Percentiles rank a stretch among this genome's conserved stretches.
These are phyloP conservation scores for Bruguiera sexangula DNA, from an alignment of 345 rosid genomes.

Conservation along the genomic window DNA sequence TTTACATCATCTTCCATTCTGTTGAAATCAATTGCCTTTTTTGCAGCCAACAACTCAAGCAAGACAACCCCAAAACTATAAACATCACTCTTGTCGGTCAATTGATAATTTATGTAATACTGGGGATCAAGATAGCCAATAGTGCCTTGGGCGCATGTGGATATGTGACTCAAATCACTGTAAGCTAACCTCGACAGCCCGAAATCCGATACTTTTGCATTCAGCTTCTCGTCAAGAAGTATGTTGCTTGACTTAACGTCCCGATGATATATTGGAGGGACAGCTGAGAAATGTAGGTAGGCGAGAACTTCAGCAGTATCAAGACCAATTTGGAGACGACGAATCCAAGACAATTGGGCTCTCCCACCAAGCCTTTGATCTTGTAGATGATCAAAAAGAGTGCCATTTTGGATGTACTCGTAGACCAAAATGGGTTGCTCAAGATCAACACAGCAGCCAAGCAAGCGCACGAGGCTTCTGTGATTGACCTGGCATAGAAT, in stretches of 20 bases:
- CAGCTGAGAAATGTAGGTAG: slow-evolving; percentile 45
- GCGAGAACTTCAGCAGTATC: slow-evolving; percentile 43
- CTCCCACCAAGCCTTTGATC: background rate
- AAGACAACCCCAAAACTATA: slow-evolving; percentile 55
- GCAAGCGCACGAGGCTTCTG: slow-evolving; percentile 37
- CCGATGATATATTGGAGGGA: slow-evolving; percentile 46
- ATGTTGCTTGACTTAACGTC: slow-evolving; percentile 58
- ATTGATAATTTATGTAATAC: slow-evolving; percentile 41
- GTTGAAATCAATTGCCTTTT: slow-evolving; percentile 43
- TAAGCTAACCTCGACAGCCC: slow-evolving; percentile 47
- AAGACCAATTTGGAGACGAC: slow-evolving; percentile 40
- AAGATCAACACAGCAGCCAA: slow-evolving; percentile 55
- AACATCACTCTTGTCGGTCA: slow-evolving; percentile 55
- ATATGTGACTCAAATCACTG: slow-evolving; percentile 42
- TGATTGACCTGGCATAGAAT: slow-evolving; percentile 58
- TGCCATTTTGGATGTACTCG: slow-evolving; percentile 41
- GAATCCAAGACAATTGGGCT: slow-evolving; percentile 22
- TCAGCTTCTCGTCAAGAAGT: slow-evolving; percentile 40
- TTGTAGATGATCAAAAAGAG: slow-evolving; percentile 38
- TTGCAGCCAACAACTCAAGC: slow-evolving; percentile 44
- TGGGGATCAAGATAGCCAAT: slow-evolving; percentile 51
- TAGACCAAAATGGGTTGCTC: slow-evolving; percentile 51
- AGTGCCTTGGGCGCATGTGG: slow-evolving; percentile 55
- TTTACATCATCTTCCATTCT: slow-evolving; percentile 45
- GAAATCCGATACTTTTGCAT: slow-evolving; percentile 48